Conservation (phyloP, 176 grass and related monocot species). For the Rhynchospora tenuis region DNA sequence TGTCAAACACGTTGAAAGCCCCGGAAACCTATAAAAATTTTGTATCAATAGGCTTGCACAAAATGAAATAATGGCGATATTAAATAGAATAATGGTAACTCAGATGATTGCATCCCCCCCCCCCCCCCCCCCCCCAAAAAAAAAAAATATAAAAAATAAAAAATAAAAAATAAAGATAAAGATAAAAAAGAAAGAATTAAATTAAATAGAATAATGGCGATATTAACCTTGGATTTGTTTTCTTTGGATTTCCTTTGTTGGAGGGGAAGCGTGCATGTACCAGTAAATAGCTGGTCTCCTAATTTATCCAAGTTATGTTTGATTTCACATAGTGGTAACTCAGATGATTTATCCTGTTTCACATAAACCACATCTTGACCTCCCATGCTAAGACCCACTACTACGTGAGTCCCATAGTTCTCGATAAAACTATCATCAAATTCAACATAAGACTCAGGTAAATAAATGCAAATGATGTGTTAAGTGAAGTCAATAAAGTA, state of each 20-base stretch:
- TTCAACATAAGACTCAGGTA: neutral
- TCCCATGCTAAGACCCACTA: conserved; percentile 72
- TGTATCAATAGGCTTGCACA: neutral
- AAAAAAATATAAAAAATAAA: no score
- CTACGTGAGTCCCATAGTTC: conserved; percentile 76
- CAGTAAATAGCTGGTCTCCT: conserved; percentile 81
- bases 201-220: neutral
- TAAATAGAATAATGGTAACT: neutral
- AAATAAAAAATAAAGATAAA: no score
- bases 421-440: conserved; percentile 55
- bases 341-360: conserved; percentile 69
- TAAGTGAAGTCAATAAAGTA: neutral
- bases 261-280: conserved; percentile 56
- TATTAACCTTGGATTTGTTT: conserved; percentile 63
- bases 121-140: no score
- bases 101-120: no score
- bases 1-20: conserved; percentile 84
- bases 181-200: neutral
- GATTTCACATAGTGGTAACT: conserved; percentile 51
- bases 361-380: conserved; percentile 88
- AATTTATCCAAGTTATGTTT: conserved; percentile 77
- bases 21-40: conserved; percentile 40
- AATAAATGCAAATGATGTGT: neutral
- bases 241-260: conserved; percentile 51
- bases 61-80: no score